These are phyloP conservation scores for Alternaria arbusti DNA, from an alignment of 2,329 filamentous ascomycete species.

Conservation along the genomic window DNA sequence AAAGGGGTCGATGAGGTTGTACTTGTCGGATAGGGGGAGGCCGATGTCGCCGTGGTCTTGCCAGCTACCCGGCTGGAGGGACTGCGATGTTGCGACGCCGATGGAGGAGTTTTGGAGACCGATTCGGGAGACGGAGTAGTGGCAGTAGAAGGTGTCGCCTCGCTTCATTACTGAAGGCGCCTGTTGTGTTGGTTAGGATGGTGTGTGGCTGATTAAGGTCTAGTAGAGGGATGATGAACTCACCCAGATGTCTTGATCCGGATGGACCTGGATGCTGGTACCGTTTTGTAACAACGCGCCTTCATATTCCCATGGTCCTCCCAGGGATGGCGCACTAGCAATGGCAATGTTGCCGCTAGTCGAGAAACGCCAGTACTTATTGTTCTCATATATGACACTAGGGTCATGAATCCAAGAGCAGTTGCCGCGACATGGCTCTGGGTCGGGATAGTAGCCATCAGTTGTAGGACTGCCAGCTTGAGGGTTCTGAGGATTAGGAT, in stretches of 20 bases:
- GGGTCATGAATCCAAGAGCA: conserved; percentile 56
- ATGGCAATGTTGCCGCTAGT: conserved; percentile 57
- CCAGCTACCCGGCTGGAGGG: conserved; percentile 63
- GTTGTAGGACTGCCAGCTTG: not conserved
- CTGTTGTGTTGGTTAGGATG: conserved; percentile 43
- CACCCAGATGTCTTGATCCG: conserved; percentile 57
- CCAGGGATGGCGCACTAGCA: conserved; percentile 51
- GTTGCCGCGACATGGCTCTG: conserved; percentile 47
- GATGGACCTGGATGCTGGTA: conserved; percentile 51
- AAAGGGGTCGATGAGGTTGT: conserved; percentile 59
- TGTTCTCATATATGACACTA: conserved; percentile 53
- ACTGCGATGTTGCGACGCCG: conserved; percentile 59
- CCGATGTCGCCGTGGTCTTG: conserved; percentile 62
- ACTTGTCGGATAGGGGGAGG: conserved; percentile 42
- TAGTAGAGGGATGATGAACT: not conserved
- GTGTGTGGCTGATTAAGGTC: not conserved
- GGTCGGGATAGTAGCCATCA: conserved; percentile 32
- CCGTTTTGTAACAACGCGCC: conserved; percentile 53
- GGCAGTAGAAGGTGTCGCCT: conserved; percentile 63
- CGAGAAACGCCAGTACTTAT: conserved; percentile 58
- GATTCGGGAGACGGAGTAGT: conserved; percentile 67
- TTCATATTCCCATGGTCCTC: conserved; percentile 56
- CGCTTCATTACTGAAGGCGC: conserved; percentile 68
- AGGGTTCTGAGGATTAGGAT: not conserved
- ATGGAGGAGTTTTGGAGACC: conserved; percentile 67